These are phyloP conservation scores for Marsdenia floribunda DNA, from an alignment of 257 asterid species.

Conservation along the genomic window DNA sequence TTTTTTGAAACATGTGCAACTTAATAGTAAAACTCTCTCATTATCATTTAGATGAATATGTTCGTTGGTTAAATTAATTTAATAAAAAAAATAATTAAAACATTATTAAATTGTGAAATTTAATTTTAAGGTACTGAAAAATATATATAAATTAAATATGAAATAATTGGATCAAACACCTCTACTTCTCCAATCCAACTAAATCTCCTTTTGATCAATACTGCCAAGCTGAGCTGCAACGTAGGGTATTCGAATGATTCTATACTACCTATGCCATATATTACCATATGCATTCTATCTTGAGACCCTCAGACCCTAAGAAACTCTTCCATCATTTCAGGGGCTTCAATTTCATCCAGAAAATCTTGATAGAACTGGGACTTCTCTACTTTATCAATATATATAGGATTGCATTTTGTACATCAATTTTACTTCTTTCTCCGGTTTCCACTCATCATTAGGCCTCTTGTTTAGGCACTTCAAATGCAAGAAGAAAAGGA, in stretches of 20 bases:
- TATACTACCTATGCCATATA: constrained; percentile 89
- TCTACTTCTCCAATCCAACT: constrained; percentile 73
- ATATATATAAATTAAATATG: constrained; percentile 4
- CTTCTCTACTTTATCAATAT: constrained; percentile 38
- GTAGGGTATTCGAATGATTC: constrained; percentile 65
- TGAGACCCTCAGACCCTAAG: constrained; percentile 45
- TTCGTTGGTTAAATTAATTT: too few species aligned
- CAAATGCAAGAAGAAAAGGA: too few species aligned
- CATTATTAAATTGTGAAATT: too few species aligned
- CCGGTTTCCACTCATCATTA: constrained; percentile 50
- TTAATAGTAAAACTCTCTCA: too few species aligned
- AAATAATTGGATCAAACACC: constrained; percentile 80
- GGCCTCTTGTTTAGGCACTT: constrained; percentile 30
- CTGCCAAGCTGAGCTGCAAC: constrained; percentile 67
- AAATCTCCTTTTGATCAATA: constrained; percentile 63
- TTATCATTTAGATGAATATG: too few species aligned
- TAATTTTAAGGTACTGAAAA: too few species aligned
- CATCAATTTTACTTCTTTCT: constrained; percentile 51
- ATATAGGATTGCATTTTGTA: constrained; percentile 52
- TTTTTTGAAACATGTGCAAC: too few species aligned
- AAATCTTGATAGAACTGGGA: constrained; percentile 44
- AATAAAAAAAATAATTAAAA: too few species aligned
- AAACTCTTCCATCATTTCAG: constrained; percentile 37
- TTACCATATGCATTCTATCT: constrained; percentile 59
- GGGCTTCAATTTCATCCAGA: constrained; percentile 39